Conservation (phyloP, 192 early-diverging fungal genomes). For the Thamnidium elegans region DNA sequence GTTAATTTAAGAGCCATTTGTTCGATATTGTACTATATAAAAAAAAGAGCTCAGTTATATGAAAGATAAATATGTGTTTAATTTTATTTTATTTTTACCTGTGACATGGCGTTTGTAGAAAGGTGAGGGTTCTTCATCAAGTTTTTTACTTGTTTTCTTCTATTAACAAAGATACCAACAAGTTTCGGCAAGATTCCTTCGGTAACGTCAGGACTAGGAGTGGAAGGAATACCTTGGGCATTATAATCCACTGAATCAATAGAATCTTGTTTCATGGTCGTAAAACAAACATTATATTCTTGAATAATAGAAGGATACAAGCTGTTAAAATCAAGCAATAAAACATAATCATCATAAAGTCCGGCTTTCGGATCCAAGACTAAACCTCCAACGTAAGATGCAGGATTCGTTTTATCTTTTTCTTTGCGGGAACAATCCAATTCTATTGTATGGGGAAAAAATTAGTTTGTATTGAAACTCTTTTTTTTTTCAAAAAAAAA, state of each 20-base stretch:
- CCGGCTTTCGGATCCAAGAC: conserved; percentile 98
- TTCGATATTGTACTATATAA: conserved; percentile 85
- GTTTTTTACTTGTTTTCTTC: conserved; percentile 83
- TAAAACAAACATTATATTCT: conserved; percentile 99
- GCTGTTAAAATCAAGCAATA: conserved; percentile 97
- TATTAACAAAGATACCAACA: conserved; percentile 84
- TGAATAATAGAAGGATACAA: conserved; percentile 99
- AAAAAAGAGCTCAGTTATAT: no score
- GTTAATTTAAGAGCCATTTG: conserved; percentile 95
- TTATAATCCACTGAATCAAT: conserved; percentile 14
- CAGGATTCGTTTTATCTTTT: not conserved
- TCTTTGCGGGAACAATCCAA: conserved; percentile 23
- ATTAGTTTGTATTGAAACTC: not conserved
- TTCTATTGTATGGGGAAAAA: conserved; percentile 9
- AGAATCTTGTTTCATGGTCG: conserved; percentile 50
- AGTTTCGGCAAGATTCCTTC: conserved; percentile 85
- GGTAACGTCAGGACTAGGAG: conserved; percentile 60
- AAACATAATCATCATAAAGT: conserved; percentile 91
- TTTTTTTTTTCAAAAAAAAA: no score
- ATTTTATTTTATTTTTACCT: conserved; percentile 38
- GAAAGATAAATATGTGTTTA: not conserved
- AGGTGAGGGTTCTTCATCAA: conserved; percentile 77
- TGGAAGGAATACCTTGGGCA: conserved; percentile 71
- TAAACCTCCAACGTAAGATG: conserved; percentile 80
- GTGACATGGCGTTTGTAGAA: conserved; percentile 39